Conservation (phyloP, 2,329 filamentous ascomycete genomes). For the Sarocladiaceae sp. region DNA sequence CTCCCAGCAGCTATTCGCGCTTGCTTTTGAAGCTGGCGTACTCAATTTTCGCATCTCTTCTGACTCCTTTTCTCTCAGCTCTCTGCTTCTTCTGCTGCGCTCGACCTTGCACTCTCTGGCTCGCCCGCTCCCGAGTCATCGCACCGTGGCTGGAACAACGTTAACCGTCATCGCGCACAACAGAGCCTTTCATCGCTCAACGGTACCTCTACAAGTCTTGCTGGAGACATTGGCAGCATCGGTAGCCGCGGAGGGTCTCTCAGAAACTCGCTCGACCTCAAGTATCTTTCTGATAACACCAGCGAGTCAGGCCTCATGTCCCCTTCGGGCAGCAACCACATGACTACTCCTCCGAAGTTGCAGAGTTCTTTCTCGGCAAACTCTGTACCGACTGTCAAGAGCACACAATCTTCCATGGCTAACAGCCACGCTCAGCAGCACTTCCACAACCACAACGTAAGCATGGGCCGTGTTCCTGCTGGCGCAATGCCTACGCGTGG, state of each 20-base stretch:
- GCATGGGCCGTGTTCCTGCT: slow-evolving; percentile 72
- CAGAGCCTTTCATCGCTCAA: slow-evolving; percentile 51
- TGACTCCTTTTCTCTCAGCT: slow-evolving; percentile 47
- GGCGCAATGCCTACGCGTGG: slow-evolving; percentile 57
- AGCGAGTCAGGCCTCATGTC: slow-evolving; percentile 35
- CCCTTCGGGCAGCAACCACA: slow-evolving; percentile 44
- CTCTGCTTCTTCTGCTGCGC: slow-evolving; percentile 74
- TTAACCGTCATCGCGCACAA: slow-evolving; percentile 65
- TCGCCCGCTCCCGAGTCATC: slow-evolving; percentile 57
- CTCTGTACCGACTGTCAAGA: slow-evolving; percentile 84
- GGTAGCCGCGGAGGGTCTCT: slow-evolving; percentile 44
- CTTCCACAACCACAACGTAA: slow-evolving; percentile 76
- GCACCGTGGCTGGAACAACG: slow-evolving; percentile 53
- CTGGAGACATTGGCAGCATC: slow-evolving; percentile 42
- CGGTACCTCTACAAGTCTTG: slow-evolving; percentile 34
- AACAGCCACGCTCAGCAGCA: slow-evolving; percentile 60
- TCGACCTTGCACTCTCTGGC: slow-evolving; percentile 72
- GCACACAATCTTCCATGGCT: slow-evolving; percentile 44
- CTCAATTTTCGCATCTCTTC: not conserved
- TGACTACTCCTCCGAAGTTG: slow-evolving; percentile 67
- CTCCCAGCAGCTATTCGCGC: not conserved
- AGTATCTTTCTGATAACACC: slow-evolving; percentile 44
- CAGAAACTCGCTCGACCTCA: slow-evolving; percentile 55
- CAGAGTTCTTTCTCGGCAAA: slow-evolving; percentile 88
- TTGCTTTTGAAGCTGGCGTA: not conserved